phyloP scores from a whole-genome alignment of 2,329 filamentous ascomycete species.

The Diaporthe sp. region DNA sequence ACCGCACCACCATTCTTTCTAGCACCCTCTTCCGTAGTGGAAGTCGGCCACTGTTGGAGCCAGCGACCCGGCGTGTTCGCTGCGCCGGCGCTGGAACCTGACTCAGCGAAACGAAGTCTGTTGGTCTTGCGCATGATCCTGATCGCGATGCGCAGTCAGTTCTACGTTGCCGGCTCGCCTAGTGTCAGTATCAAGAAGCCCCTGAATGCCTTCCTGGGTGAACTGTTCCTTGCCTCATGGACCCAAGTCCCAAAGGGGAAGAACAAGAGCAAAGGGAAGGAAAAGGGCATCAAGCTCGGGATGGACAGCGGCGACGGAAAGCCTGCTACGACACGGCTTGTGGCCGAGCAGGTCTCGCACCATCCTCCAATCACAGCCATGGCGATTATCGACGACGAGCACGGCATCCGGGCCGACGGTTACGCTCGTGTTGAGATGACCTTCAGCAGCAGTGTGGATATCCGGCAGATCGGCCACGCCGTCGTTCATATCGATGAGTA shows the following conservation, averaged over 20 bases:
- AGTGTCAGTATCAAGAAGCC: constrained; percentile 66
- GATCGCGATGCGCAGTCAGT: constrained; percentile 60
- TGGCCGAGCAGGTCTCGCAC: constrained; percentile 66
- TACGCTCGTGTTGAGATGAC: constrained; percentile 67
- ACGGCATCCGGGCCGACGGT: constrained; percentile 63
- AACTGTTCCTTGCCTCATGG: constrained; percentile 62
- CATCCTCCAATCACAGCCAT: constrained; percentile 69
- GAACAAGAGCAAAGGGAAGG: not conserved
- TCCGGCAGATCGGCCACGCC: constrained; percentile 65
- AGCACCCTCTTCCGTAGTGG: constrained; percentile 63
- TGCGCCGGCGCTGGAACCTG: constrained; percentile 60
- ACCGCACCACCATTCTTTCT: constrained; percentile 66
- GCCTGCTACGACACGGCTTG: constrained; percentile 49
- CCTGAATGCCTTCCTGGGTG: constrained; percentile 67
- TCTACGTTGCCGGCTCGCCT: constrained; percentile 62
- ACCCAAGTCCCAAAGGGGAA: constrained; percentile 46
- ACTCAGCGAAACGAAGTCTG: constrained; percentile 59
- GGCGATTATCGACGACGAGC: constrained; percentile 59
- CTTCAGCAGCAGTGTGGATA: constrained; percentile 63
- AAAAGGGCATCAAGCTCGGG: constrained; percentile 22
- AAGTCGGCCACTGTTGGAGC: constrained; percentile 66
- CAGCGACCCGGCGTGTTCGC: constrained; percentile 63
- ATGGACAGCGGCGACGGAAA: constrained; percentile 50
- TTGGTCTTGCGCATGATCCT: constrained; percentile 64
- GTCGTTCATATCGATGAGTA: constrained; percentile 63